A percentile compares a stretch with the other conserved stretches of the same genome.
phyloP scores from a whole-genome alignment of 2,329 filamentous ascomycete genomes.

The Metarhizium robertsii region DNA sequence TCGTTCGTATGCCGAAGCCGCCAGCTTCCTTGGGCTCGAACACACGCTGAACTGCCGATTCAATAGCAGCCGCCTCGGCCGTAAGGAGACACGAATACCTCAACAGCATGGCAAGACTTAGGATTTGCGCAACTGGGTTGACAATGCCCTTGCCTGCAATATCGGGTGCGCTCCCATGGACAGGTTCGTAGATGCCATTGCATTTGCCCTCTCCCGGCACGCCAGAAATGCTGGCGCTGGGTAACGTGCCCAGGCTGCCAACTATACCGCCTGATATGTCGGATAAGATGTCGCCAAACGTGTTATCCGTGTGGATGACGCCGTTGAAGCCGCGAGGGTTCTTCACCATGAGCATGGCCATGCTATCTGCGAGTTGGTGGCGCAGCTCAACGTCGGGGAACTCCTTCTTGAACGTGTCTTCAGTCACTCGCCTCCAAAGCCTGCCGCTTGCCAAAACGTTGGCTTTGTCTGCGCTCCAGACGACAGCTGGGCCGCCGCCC shows the following conservation, averaged over 20 bases:
- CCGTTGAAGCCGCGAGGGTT: conserved; percentile 82
- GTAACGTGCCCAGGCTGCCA: conserved; percentile 17
- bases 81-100: conserved; percentile 54
- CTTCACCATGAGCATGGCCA: conserved; percentile 96
- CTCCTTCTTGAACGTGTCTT: no score
- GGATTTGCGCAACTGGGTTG: conserved; percentile 63
- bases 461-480: no score
- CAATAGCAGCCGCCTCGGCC: no score
- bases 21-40: conserved; percentile 42
- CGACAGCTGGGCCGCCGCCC: no score
- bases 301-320: conserved; percentile 45
- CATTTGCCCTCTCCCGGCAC: conserved; percentile 16
- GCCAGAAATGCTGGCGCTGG: no score
- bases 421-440: no score
- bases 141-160: conserved; percentile 59
- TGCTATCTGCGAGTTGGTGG: conserved; percentile 65
- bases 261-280: conserved; percentile 71
- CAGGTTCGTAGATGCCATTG: conserved; percentile 70
- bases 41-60: conserved; percentile 28
- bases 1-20: conserved; percentile 45
- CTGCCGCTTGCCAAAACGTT: no score
- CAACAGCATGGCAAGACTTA: conserved; percentile 66
- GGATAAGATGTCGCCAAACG: conserved; percentile 93
- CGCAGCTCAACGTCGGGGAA: no score
- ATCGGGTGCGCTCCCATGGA: conserved; percentile 63